Conservation (phyloP, 257 asterid genomes). For the Salvia hispanica region DNA sequence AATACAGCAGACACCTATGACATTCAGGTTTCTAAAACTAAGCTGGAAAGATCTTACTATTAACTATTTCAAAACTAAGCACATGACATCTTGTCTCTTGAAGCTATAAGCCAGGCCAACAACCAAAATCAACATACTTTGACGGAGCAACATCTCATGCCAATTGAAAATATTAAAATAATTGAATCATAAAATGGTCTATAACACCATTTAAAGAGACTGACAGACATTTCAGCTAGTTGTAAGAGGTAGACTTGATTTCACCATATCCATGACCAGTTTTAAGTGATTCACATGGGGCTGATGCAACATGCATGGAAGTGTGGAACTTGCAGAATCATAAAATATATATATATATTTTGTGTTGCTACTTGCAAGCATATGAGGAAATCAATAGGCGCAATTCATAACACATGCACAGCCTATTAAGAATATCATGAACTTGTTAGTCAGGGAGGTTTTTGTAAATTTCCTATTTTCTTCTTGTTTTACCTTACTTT, state of each 20-base stretch:
- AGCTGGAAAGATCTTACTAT: slow-evolving; percentile 13
- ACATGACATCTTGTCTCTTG: slow-evolving; percentile 1
- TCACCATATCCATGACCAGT: neutral
- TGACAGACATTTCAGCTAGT: too few species aligned
- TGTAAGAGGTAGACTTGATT: too few species aligned
- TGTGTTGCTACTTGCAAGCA: neutral
- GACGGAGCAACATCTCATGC: neutral
- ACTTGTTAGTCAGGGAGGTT: neutral
- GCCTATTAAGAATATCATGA: neutral
- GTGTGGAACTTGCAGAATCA: neutral
- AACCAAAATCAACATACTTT: neutral
- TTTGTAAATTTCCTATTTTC: neutral
- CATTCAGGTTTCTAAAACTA: slow-evolving; percentile 11
- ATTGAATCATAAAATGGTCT: neutral
- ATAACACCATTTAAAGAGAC: neutral
- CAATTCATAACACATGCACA: neutral
- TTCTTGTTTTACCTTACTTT: neutral
- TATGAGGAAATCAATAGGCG: neutral
- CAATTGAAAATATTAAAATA: neutral
- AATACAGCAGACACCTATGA: neutral
- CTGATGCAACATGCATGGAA: neutral
- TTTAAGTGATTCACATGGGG: slow-evolving; percentile 11
- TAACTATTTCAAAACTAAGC: slow-evolving; percentile 8
- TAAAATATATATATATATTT: neutral
- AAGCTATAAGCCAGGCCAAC: neutral